phyloP scores from a whole-genome alignment of 2,329 filamentous ascomycete genomes.

The Arachnopeziza araneosa region DNA sequence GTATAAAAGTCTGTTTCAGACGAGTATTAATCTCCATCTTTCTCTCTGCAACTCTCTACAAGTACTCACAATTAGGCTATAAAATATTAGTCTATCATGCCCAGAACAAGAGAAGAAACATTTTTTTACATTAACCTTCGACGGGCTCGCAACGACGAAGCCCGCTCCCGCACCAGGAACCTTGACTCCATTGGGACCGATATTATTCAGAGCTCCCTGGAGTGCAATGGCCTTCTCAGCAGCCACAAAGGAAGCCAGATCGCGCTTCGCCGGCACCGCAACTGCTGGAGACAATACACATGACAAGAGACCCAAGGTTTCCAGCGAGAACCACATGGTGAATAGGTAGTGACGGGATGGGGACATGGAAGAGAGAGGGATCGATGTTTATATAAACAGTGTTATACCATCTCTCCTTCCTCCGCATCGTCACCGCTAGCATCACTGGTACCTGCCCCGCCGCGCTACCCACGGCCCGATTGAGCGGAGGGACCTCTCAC shows the following conservation, averaged over 20 bases:
- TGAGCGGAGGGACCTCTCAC: not conserved
- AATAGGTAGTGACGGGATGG: not conserved
- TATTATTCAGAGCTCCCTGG: slow-evolving; percentile 49
- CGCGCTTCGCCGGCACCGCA: slow-evolving; percentile 5
- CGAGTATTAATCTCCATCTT: slow-evolving; percentile 3
- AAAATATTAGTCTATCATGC: not conserved
- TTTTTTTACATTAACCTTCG: slow-evolving; percentile 44
- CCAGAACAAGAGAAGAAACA: not conserved
- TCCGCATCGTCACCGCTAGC: not conserved
- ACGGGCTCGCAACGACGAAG: slow-evolving; percentile 50
- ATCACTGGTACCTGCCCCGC: not conserved
- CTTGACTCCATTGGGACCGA: slow-evolving; percentile 44
- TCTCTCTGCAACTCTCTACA: not conserved
- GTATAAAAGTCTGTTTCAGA: slow-evolving; percentile 60
- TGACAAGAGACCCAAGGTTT: not conserved
- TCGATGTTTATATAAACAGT: not conserved
- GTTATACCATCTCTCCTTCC: not conserved
- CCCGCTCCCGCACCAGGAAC: slow-evolving; percentile 43
- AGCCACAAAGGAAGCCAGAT: slow-evolving; percentile 35
- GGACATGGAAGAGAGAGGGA: not conserved
- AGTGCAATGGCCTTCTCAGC: slow-evolving; percentile 43
- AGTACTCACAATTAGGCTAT: not conserved
- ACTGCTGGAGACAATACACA: not conserved
- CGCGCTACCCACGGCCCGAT: not conserved
- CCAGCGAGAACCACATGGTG: not conserved